Conservation (phyloP, 2,329 filamentous ascomycete species). For the Sporothrix luriei region DNA sequence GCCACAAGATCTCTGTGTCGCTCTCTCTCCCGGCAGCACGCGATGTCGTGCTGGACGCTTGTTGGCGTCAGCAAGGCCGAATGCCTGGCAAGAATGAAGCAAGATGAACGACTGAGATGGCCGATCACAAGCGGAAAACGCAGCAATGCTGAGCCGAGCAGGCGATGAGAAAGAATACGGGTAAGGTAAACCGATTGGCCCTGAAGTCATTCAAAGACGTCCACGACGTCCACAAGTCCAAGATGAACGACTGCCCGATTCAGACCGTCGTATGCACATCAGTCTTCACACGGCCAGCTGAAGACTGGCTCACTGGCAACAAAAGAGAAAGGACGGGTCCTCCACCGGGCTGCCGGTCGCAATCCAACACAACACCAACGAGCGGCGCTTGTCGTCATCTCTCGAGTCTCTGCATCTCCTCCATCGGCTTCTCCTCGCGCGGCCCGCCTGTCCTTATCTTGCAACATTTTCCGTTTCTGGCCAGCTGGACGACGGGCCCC, state of each 20-base stretch:
- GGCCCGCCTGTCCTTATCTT: conserved; percentile 16
- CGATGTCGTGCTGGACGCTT: conserved; percentile 21
- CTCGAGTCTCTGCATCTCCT: not conserved
- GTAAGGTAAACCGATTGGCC: not conserved
- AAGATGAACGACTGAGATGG: not conserved
- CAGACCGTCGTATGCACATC: conserved; percentile 5
- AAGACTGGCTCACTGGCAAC: not conserved
- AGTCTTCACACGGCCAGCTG: not conserved
- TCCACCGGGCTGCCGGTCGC: conserved; percentile 16
- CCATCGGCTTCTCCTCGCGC: not conserved
- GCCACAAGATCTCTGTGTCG: not conserved
- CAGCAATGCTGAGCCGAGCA: not conserved
- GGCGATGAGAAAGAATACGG: not conserved
- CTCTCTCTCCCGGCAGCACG: not conserved
- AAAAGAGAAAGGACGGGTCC: not conserved
- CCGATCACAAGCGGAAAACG: conserved; percentile 2
- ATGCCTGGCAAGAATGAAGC: not conserved
- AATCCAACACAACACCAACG: conserved; percentile 4
- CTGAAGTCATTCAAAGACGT: too few species aligned
- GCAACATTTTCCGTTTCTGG: conserved; percentile 19
- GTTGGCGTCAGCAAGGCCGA: not conserved
- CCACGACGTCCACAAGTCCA: too few species aligned
- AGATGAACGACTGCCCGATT: not conserved
- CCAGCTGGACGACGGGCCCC: too few species aligned
- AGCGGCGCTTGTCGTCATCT: conserved; percentile 25